Conservation (phyloP, 352 stramenopile genomes). For the Globisporangium cystogenes region DNA sequence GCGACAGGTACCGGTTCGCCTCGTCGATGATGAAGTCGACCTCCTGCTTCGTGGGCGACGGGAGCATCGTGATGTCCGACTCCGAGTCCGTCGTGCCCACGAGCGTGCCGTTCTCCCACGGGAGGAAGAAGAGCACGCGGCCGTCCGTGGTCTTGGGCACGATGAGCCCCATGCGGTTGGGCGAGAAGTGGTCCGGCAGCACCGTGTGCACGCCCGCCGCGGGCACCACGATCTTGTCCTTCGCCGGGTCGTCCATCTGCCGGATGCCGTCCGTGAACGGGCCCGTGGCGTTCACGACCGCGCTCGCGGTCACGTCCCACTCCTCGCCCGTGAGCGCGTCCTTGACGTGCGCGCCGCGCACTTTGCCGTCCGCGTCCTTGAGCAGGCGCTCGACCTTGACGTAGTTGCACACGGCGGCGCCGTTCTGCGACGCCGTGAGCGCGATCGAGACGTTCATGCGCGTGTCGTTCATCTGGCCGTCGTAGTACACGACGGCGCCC, state of each 20-base stretch:
- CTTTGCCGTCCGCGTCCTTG: slow-evolving; percentile 84
- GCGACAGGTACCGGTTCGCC: slow-evolving; percentile 88
- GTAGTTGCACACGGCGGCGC: slow-evolving; percentile 91
- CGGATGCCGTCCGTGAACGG: slow-evolving; percentile 91
- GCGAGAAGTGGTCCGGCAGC: slow-evolving; percentile 94
- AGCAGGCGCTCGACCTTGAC: slow-evolving; percentile 83
- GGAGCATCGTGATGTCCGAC: slow-evolving; percentile 93
- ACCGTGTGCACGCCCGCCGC: slow-evolving; percentile 94
- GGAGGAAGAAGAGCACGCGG: slow-evolving; percentile 94
- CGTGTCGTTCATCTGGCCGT: slow-evolving; percentile 94
- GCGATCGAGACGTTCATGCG: slow-evolving; percentile 93
- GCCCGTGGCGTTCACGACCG: slow-evolving; percentile 93
- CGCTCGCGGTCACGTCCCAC: slow-evolving; percentile 87
- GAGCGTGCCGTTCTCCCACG: slow-evolving; percentile 93
- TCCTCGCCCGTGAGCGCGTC: slow-evolving; percentile 87
- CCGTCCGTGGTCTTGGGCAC: slow-evolving; percentile 95
- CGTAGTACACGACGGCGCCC: slow-evolving; percentile 89
- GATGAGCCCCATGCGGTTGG: slow-evolving; percentile 93
- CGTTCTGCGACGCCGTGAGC: slow-evolving; percentile 92
- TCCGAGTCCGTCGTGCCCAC: slow-evolving; percentile 92
- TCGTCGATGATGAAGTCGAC: slow-evolving; percentile 95
- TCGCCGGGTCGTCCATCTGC: slow-evolving; percentile 90
- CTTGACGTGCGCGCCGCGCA: slow-evolving; percentile 83
- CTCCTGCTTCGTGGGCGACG: slow-evolving; percentile 88
- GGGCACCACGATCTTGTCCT: slow-evolving; percentile 89